Percentiles rank a stretch among this genome's conserved stretches.
Evolutionary conservation across 2,329 filamentous ascomycete species (phyloP).

Genomic region (Ophiostoma tasmaniense): DNA sequence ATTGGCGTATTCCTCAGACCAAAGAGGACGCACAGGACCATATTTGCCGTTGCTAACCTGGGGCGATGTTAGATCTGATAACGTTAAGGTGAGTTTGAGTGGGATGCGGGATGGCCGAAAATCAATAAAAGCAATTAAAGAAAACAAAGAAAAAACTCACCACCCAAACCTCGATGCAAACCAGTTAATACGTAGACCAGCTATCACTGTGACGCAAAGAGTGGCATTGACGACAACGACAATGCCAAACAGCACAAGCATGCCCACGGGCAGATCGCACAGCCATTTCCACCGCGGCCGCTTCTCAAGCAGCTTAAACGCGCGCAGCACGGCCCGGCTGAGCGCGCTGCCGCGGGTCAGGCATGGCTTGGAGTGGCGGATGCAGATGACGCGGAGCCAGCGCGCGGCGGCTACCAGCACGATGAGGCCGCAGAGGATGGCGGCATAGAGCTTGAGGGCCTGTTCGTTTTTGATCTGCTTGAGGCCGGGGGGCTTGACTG

Average conservation of each 20-base stretch:
- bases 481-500: conserved; percentile 4
- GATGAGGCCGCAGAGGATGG: conserved; percentile 1
- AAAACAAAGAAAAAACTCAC: neutral
- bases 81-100: neutral
- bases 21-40: conserved; percentile 44
- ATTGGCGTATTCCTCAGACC: conserved; percentile 50
- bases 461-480: conserved; percentile 17
- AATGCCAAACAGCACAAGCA: neutral
- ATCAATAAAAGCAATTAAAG: neutral
- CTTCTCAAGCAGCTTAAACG: neutral
- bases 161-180: conserved; percentile 17
- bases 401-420: neutral
- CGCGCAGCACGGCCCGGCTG: neutral
- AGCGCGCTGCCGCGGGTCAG: neutral
- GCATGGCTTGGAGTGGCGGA: neutral
- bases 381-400: neutral
- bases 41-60: conserved; percentile 30
- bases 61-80: neutral
- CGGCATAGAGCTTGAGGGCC: conserved; percentile 14
- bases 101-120: neutral
- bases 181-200: conserved; percentile 9
- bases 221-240: conserved; percentile 2
- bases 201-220: conserved; percentile 10
- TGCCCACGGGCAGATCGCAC: neutral
- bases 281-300: neutral